These are phyloP conservation scores for Amphicarpaea edgeworthii DNA, from an alignment of 306 rosid genomes.

Conservation along the genomic window DNA sequence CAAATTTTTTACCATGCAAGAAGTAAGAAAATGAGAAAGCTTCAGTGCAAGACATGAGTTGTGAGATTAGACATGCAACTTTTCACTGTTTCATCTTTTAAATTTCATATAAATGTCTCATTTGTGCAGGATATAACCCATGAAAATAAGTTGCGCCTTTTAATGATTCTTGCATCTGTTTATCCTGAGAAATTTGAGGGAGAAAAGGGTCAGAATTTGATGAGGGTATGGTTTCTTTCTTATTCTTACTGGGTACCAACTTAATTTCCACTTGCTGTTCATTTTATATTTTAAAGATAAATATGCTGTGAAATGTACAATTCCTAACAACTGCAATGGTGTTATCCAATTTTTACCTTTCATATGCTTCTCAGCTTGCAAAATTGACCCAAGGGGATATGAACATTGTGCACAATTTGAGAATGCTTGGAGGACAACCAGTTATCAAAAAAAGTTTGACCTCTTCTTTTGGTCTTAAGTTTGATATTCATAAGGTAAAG, in stretches of 20 bases:
- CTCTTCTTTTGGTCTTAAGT: constrained; percentile 77
- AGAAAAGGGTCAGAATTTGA: constrained; percentile 88
- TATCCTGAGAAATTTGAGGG: constrained; percentile 96
- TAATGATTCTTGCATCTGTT: constrained; percentile 92
- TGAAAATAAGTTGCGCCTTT: constrained; percentile 92
- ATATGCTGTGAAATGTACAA: constrained; percentile 7
- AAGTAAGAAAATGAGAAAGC: constrained; percentile 60
- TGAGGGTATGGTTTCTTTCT: constrained; percentile 68
- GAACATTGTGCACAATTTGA: constrained; percentile 74
- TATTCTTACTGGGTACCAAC: constrained; percentile 32
- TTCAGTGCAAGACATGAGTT: background rate
- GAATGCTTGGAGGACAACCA: constrained; percentile 75
- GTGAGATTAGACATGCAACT: constrained; percentile 21
- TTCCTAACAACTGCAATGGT: constrained; percentile 23
- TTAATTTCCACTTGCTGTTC: constrained; percentile 28
- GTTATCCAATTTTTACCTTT: constrained; percentile 32
- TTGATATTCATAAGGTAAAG: constrained; percentile 82
- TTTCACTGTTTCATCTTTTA: constrained; percentile 16
- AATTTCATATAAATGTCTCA: constrained; percentile 24
- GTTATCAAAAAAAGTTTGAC: constrained; percentile 70
- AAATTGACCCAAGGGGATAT: constrained; percentile 76
- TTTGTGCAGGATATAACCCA: constrained; percentile 79
- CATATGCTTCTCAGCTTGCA: constrained; percentile 66
- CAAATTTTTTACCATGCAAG: constrained; percentile 73
- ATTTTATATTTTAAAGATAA: constrained; percentile 20